Base-by-base conservation (phyloP, 2,329 filamentous ascomycete genomes). In the Epichloe gansuensis region DNA sequence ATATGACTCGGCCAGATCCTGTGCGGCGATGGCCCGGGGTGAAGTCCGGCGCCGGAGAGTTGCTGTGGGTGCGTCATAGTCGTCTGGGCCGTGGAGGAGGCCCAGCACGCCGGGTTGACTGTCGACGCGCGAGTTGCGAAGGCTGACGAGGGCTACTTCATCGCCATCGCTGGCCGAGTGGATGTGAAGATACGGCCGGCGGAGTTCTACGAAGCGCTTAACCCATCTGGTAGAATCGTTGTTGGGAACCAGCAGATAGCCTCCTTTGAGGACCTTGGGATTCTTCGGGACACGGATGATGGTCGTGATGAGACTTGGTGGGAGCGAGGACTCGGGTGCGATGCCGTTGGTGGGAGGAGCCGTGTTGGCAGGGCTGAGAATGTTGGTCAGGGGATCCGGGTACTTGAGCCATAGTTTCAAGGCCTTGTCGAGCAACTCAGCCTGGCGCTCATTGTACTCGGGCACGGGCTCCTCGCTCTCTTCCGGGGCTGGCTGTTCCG, bases 61-160 rank as follows among this genome's bases (percentile, higher is more conserved):
- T 65, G 63, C 66, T 65, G 2, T 61, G 63, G 67, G 55, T 13
- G 65, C 66, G 51, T 69, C 69, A 50, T 69, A 65, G 47, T 67
- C 65, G 53, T 69, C 72, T 25, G 67, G 69, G 15, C 74, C 72
- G 53, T 82, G 77, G 21, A 97, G 76, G 8, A 97, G 70, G 9
- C 85, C 82, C 17, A 91, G 81, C 43, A 97, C 86, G 57, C 94
- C 87, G 0, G 93, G 93, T 56, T 91, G 86, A 61, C 91, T 88
- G 65, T 98, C 93, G 11, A 98, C 84, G n/a, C 91, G 80, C 7
- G 88, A 86, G 63, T 95, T 94, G 38, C 85, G 82, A 52, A 98
- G 75, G 64, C 91, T 94, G 60, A 97, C 88, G 9, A 93, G 84
- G 51, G 85, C 88, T 46, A 96, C 78, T 68, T 96, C 91, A 60